Base-by-base conservation (phyloP, 768 basidiomycete genomes). In the Lactarius hengduanensis region DNA sequence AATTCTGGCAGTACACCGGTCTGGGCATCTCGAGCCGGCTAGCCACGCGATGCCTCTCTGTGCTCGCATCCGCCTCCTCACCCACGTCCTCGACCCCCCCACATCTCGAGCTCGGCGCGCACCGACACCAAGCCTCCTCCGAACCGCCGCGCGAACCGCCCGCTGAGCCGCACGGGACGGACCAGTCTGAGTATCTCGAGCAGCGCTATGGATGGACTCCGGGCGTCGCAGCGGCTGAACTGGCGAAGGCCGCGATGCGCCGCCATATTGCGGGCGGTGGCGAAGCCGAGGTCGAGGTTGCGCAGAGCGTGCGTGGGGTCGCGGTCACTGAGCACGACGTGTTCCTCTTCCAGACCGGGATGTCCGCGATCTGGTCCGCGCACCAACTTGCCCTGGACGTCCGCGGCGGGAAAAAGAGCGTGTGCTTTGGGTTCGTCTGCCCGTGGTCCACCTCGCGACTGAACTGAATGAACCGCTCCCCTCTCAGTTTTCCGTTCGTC, bases 1-100 rank as follows among this genome's bases (percentile, higher is more conserved):
- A 94, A 75, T 98, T 96, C 77, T 98, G 96, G 96, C 96, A 98
- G 71, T 96, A 98, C 74, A 87, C 90, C 0, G 96, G 96, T 0
- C 79, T 90, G 65, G 95, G 96, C 1, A 88, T 99, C 47, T 94
- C 91, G 3, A 94, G 92, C 67, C 87, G 96, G 8, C 78, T 90
- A 22, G 94, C 94, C 4, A 94, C 95, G 66, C 81, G 86, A 64
- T 94, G 91, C 73, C 80, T 98, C 53, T 80, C 86, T 34, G 79
- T 93, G 71, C 80, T 95, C 1, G 83, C 50, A 0, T n/a, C 34
- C 1, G 43, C 86, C 0, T 83, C 54, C 36, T 71, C 71, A 28
- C 75, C 74, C 63, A 69, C 64, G 59, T 55, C 68, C 59, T 57
- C 68, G 20, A 30, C 45, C 1, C 58, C 56, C 6, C 47, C 41